Evolutionary conservation across 2,329 filamentous ascomycete genomes (phyloP).

Genomic region (Talaromyces sp.): DNA sequence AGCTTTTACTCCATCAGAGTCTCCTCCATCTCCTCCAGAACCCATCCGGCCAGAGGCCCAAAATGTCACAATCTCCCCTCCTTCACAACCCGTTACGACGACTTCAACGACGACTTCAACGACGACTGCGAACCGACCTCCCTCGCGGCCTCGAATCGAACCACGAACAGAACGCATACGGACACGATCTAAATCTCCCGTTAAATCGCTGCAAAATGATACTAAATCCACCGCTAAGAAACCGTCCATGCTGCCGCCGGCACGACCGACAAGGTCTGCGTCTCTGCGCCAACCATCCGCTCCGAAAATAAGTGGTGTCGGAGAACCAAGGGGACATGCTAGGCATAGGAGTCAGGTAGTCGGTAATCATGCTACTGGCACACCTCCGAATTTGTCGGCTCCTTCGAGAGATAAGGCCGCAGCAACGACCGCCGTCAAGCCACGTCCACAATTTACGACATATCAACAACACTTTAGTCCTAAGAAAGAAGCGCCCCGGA

Average conservation of each 20-base stretch:
- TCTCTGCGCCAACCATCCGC: slow-evolving; percentile 36
- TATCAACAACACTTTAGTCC: slow-evolving; percentile 40
- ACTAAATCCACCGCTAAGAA: slow-evolving; percentile 21
- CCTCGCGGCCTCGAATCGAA: not conserved
- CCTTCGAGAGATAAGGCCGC: not conserved
- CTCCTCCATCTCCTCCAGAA: not conserved
- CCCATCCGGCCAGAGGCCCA: not conserved
- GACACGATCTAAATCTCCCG: slow-evolving; percentile 9
- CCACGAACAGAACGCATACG: not conserved
- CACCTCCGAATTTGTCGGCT: not conserved
- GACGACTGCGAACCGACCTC: not conserved
- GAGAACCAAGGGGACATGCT: slow-evolving; percentile 26
- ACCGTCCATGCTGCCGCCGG: slow-evolving; percentile 33
- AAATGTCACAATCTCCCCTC: not conserved
- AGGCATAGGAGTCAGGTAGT: slow-evolving; percentile 37
- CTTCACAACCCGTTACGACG: not conserved
- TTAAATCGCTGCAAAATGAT: slow-evolving; percentile 7
- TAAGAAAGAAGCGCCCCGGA: slow-evolving; percentile 32
- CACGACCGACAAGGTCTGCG: slow-evolving; percentile 33
- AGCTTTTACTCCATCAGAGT: not conserved
- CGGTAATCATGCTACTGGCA: slow-evolving; percentile 10
- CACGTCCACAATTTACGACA: slow-evolving; percentile 33
- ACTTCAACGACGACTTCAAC: not conserved
- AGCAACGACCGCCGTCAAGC: slow-evolving; percentile 15
- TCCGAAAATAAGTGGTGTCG: slow-evolving; percentile 20